Evolutionary conservation across 164 flowering plant genomes (phyloP).

Genomic region (Chimonanthus salicifolius): DNA sequence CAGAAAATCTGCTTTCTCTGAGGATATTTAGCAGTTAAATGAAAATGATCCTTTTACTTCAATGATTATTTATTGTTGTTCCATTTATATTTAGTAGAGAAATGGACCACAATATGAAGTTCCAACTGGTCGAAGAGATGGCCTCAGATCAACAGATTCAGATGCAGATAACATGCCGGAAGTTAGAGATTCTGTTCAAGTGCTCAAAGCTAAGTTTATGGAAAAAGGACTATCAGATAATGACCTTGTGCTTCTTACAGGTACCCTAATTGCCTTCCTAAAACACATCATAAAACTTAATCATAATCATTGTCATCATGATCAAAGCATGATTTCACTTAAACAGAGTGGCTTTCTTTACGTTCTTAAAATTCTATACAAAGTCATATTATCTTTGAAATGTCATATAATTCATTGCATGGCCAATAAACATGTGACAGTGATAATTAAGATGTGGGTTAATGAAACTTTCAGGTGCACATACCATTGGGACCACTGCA

Average conservation of each 20-base stretch:
- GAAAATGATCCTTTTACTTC: background rate
- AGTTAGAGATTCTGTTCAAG: constrained; percentile 44
- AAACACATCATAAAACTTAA: no score
- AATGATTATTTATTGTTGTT: background rate
- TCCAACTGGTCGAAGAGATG: constrained; percentile 73
- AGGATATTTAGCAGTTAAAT: background rate
- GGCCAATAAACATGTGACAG: background rate
- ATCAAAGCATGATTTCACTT: no score
- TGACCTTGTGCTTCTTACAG: constrained; percentile 68
- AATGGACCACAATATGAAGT: constrained; percentile 59
- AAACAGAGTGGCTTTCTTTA: no score
- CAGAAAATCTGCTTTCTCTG: background rate
- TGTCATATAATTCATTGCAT: background rate
- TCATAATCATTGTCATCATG: no score
- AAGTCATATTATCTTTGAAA: background rate
- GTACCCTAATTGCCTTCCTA: constrained; percentile 22
- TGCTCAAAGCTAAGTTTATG: constrained; percentile 44
- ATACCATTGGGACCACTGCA: constrained; percentile 82
- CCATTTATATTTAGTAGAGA: constrained; percentile 21
- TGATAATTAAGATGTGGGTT: background rate
- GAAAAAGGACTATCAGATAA: constrained; percentile 49
- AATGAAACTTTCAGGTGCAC: constrained; percentile 51
- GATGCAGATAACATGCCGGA: constrained; percentile 64
- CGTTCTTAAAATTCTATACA: no score
- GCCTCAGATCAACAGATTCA: constrained; percentile 37